Base-by-base conservation (phyloP, 78 protist genomes). In the Pelomyxa schiedti region DNA sequence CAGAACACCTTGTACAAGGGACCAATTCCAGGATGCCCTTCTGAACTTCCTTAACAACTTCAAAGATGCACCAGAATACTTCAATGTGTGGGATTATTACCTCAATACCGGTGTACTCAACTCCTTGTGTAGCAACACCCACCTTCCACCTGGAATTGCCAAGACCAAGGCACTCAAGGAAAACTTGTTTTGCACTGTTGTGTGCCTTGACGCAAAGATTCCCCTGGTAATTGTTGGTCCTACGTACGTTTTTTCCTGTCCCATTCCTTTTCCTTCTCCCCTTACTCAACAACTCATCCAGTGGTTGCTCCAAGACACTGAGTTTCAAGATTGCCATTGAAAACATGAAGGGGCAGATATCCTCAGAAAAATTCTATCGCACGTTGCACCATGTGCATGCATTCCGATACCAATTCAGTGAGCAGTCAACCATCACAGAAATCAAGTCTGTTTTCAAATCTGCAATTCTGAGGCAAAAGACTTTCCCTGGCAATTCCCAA, bases 171-270 rank as follows among this genome's bases (percentile, higher is more conserved):
- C 70, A 9, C 70, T 66, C 28, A 30, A 30, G 70, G 70, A 66
- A 36, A 66, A 66, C 37, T 9, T 66, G 37, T 9, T 30, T 36
- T 30, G 70, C 9, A 66, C 70, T 9, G 70, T 66, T 9, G 70
- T 66, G 29, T 66, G 70, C 37, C 16, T 66, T n/a, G 70, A 66
- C 29, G 70, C 70, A n/a, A 66, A 66, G 24, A n/a, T 66, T 9
- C 70, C 70, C 29, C 28, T 66, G 70, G 28, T 66, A 9, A 66
- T 66, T 9, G 37, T 66, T 8, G 70, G 70, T 22, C 70, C 70
- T 30, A n/a, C 70, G 29, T n/a, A n/a, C n/a, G n/a, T n/a, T n/a
- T n/a, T n/a, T n/a, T n/a, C n/a, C n/a, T n/a, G n/a, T n/a, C n/a
- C n/a, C n/a, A n/a, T n/a, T n/a, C n/a, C n/a, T n/a, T n/a, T n/a